Conservation (phyloP, 495 filamentous ascomycete genomes). For the Trichoderma erinaceum region DNA sequence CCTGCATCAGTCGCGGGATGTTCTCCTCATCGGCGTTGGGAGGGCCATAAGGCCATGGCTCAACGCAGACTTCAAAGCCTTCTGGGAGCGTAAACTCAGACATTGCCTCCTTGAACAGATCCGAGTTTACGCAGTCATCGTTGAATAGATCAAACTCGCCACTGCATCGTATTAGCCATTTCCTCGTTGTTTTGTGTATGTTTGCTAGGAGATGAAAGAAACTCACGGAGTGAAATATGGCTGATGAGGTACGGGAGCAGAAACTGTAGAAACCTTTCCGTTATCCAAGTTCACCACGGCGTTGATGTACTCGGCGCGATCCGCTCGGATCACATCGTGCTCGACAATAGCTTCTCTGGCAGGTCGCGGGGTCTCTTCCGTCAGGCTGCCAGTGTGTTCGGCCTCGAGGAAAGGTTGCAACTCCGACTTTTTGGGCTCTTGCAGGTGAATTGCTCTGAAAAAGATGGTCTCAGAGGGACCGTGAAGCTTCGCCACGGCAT, state of each 20-base stretch:
- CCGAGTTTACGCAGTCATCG: slow-evolving; percentile 53
- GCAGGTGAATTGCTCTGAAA: slow-evolving; percentile 58
- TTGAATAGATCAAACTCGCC: slow-evolving; percentile 58
- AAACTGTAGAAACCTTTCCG: slow-evolving; percentile 41
- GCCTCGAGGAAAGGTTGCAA: slow-evolving; percentile 39
- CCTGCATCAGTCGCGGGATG: slow-evolving; percentile 45
- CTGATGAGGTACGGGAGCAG: slow-evolving; percentile 55
- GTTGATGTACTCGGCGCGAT: slow-evolving; percentile 55
- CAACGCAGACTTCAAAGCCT: slow-evolving; percentile 58
- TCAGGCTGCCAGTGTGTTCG: slow-evolving; percentile 36
- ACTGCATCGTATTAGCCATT: slow-evolving; percentile 31
- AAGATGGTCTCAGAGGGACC: slow-evolving; percentile 28
- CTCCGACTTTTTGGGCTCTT: slow-evolving; percentile 56
- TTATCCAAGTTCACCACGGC: slow-evolving; percentile 54
- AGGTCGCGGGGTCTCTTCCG: slow-evolving; percentile 37
- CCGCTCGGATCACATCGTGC: slow-evolving; percentile 58
- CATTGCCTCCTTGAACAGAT: slow-evolving; percentile 55
- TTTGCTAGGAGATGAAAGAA: too few species aligned
- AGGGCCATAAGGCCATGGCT: slow-evolving; percentile 67
- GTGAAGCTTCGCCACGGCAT: slow-evolving; percentile 24
- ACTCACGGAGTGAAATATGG: slow-evolving; percentile 55
- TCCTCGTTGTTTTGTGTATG: too few species aligned
- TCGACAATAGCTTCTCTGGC: slow-evolving; percentile 56
- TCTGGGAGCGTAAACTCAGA: slow-evolving; percentile 57
- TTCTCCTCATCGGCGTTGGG: slow-evolving; percentile 53